phyloP scores from a whole-genome alignment of 495 filamentous ascomycete species.

The Penicillium salamii region DNA sequence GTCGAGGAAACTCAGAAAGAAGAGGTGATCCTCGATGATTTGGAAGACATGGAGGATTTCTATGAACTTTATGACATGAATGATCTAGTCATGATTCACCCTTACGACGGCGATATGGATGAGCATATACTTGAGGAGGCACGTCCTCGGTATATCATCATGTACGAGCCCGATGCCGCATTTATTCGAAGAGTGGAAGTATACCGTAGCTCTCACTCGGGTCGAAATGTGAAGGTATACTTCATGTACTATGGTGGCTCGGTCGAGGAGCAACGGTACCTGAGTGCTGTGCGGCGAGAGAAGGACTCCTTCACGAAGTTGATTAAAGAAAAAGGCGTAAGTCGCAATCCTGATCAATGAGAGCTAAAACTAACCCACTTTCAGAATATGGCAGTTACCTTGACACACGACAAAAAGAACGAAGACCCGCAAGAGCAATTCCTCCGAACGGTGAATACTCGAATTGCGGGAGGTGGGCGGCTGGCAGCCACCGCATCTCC shows the following conservation, averaged over 20 bases:
- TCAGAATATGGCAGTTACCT: slow-evolving; percentile 79
- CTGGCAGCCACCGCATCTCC: slow-evolving; percentile 85
- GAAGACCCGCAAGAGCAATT: slow-evolving; percentile 91
- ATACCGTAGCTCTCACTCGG: slow-evolving; percentile 88
- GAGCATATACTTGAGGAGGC: slow-evolving; percentile 93
- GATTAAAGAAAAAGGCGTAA: slow-evolving; percentile 82
- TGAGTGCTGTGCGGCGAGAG: slow-evolving; percentile 82
- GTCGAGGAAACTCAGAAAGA: slow-evolving; percentile 61
- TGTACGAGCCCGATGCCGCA: slow-evolving; percentile 96
- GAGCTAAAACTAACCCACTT: not conserved
- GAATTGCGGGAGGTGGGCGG: slow-evolving; percentile 90
- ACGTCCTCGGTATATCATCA: slow-evolving; percentile 90
- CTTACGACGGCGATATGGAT: slow-evolving; percentile 93
- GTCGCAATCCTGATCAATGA: slow-evolving; percentile 1
- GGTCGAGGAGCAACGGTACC: slow-evolving; percentile 93
- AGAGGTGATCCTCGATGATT: slow-evolving; percentile 74
- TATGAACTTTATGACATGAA: slow-evolving; percentile 93
- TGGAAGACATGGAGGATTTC: slow-evolving; percentile 88
- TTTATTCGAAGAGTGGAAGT: slow-evolving; percentile 95
- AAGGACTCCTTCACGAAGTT: slow-evolving; percentile 93
- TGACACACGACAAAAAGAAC: slow-evolving; percentile 68
- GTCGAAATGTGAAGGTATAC: slow-evolving; percentile 86
- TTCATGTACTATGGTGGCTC: slow-evolving; percentile 95
- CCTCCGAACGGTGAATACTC: slow-evolving; percentile 91
- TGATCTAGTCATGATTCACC: slow-evolving; percentile 82